phyloP scores from a whole-genome alignment of 1,284 basidiomycete genomes.

The Agroathelia rolfsii region DNA sequence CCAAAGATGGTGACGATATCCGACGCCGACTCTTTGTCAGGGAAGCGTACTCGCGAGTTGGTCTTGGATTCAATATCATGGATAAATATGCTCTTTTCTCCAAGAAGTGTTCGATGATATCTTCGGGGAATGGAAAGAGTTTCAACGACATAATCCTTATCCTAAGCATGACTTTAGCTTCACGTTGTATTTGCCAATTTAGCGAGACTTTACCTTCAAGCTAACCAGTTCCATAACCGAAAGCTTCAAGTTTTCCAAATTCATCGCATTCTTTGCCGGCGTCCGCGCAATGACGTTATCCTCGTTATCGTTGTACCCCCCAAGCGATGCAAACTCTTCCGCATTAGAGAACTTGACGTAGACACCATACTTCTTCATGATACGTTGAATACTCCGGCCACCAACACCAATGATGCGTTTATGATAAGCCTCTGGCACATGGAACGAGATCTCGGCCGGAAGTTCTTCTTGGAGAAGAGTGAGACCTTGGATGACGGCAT shows the following conservation, averaged over 20 bases:
- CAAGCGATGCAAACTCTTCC: slow-evolving; percentile 91
- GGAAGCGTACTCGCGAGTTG: slow-evolving; percentile 89
- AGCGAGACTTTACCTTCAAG: slow-evolving; percentile 61
- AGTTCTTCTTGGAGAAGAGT: slow-evolving; percentile 91
- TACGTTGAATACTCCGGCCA: slow-evolving; percentile 96
- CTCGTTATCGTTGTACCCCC: slow-evolving; percentile 95
- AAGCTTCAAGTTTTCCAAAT: slow-evolving; percentile 91
- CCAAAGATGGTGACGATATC: slow-evolving; percentile 91
- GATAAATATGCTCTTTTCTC: slow-evolving; percentile 95
- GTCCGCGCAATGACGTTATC: slow-evolving; percentile 98
- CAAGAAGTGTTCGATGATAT: slow-evolving; percentile 90
- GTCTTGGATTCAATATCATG: slow-evolving; percentile 96
- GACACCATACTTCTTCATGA: slow-evolving; percentile 99
- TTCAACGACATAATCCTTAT: slow-evolving; percentile 95
- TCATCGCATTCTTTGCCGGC: slow-evolving; percentile 94
- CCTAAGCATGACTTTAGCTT: slow-evolving; percentile 34
- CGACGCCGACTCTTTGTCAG: slow-evolving; percentile 89
- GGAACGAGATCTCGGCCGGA: slow-evolving; percentile 98
- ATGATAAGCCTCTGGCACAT: slow-evolving; percentile 96
- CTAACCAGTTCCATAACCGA: slow-evolving; percentile 97
- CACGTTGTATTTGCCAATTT: slow-evolving; percentile 3
- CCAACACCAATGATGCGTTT: slow-evolving; percentile 99
- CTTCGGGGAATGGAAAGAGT: slow-evolving; percentile 87
- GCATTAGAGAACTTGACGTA: slow-evolving; percentile 99
- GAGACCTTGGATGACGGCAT: slow-evolving; percentile 79